Base-by-base conservation (phyloP, 106 monocot species). In the Acorus calamus region DNA sequence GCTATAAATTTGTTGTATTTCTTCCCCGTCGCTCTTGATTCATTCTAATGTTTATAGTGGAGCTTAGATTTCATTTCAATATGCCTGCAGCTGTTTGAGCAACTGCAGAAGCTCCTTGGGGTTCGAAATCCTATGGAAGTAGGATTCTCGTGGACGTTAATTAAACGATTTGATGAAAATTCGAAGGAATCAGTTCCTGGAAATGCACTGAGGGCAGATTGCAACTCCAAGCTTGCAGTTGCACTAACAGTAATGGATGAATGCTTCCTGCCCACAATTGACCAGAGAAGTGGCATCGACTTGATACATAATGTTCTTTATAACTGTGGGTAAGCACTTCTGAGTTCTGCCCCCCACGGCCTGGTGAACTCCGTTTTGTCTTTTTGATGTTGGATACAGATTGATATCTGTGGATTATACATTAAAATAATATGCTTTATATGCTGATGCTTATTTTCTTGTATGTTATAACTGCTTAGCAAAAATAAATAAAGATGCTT, bases 161-260 rank as follows among this genome's bases (percentile, higher is more conserved):
- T 91, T 46, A 70, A 66, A 57, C 82, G 83, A 10, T 70, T 83
- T 78, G 70, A 77, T 70, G 73, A 79, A 46, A 71, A 83, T 63
- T 63, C 65, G 5, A 54, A 63, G 8, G 63, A 74, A 56, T 48
- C 73, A 12, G 14, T 50, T 2, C 46, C 43, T 68, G 54, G 52
- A 14, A 14, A 71, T 5, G 64, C 50, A 53, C 62, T 48, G 49
- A 76, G 51, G 54, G 91, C 69, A 55, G 85, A 91, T 52, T 85
- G 83, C 75, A 96, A 96, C 49, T 80, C 91, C 6, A 91, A 87
- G 81, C 66, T 80, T 74, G 84, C 87, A 63, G 83, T 91, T 74
- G 87, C 96, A 6, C 69, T 83, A 57, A 61, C 70, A 42, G 74
- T 96, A 45, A 87, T 87, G 96, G 74, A 91, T 48, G 96, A 96